Conservation (phyloP, 2,329 filamentous ascomycete species). For the Calonectria pteridis region DNA sequence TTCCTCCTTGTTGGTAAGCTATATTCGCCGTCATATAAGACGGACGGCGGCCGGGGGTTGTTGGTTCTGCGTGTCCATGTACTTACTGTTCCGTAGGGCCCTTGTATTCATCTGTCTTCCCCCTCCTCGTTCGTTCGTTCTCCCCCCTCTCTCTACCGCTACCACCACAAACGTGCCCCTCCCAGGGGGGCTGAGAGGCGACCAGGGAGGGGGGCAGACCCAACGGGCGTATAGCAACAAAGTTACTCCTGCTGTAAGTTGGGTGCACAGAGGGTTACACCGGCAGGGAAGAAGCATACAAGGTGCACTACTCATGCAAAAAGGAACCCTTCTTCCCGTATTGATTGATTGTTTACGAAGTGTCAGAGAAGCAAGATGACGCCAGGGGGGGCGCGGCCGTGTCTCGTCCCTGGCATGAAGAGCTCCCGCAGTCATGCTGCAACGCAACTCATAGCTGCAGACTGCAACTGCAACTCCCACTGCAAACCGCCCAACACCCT, state of each 20-base stretch:
- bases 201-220: neutral
- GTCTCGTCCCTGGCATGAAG: conserved; percentile 23
- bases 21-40: conserved; percentile 17
- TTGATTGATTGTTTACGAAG: neutral
- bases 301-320: conserved; percentile 11
- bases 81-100: neutral
- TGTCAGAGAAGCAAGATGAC: conserved; percentile 6
- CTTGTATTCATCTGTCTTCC: neutral
- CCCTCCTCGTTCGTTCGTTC: neutral
- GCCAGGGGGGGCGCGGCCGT: neutral
- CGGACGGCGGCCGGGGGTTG: neutral
- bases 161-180: neutral
- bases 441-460: conserved; percentile 18
- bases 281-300: conserved; percentile 1
- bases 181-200: neutral
- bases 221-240: neutral
- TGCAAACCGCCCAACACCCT: neutral
- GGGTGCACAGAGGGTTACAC: conserved; percentile 7
- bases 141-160: no score
- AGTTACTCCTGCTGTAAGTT: conserved; percentile 3
- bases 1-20: neutral
- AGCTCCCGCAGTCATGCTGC: neutral
- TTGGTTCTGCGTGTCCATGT: neutral
- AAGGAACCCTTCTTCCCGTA: conserved; percentile 10
- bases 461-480: neutral